phyloP scores from a whole-genome alignment of 371 early-diverging fungal genomes.

The Rhizopus sp. region DNA sequence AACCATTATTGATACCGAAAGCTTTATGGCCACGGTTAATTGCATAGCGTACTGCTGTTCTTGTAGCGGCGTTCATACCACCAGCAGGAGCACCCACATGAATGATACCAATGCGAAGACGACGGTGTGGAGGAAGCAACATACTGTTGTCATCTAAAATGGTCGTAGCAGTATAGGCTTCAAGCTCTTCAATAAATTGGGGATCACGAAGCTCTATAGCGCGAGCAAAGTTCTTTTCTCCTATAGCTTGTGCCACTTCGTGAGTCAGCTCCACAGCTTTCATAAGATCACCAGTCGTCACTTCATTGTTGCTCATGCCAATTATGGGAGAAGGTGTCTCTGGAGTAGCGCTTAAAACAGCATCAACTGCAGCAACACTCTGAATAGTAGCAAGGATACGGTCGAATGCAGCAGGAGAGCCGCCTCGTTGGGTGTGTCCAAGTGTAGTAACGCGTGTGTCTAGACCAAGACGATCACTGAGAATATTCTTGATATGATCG shows the following conservation, averaged over 20 bases:
- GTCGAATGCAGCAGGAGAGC: slow-evolving; percentile 95
- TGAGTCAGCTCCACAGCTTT: slow-evolving; percentile 93
- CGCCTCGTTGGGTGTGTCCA: slow-evolving; percentile 99
- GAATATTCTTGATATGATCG: slow-evolving; percentile 80
- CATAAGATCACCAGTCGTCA: slow-evolving; percentile 83
- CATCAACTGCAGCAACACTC: slow-evolving; percentile 95
- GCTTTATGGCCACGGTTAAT: slow-evolving; percentile 85
- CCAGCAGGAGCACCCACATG: slow-evolving; percentile 97
- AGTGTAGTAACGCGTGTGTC: slow-evolving; percentile 96
- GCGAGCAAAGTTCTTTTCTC: slow-evolving; percentile 78
- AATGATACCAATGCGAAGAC: slow-evolving; percentile 89
- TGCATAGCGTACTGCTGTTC: slow-evolving; percentile 86
- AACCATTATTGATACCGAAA: slow-evolving; percentile 91
- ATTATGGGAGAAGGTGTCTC: slow-evolving; percentile 91
- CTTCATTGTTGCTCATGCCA: slow-evolving; percentile 86
- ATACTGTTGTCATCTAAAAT: slow-evolving; percentile 38
- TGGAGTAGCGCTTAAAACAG: slow-evolving; percentile 83
- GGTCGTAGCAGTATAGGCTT: slow-evolving; percentile 59
- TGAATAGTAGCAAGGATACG: slow-evolving; percentile 94
- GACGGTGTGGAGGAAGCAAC: slow-evolving; percentile 41
- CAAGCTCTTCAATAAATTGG: slow-evolving; percentile 77
- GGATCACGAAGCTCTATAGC: slow-evolving; percentile 94
- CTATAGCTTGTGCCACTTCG: slow-evolving; percentile 85
- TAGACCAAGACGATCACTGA: slow-evolving; percentile 76
- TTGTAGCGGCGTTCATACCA: slow-evolving; percentile 98